phyloP scores from a whole-genome alignment of 306 rosid species.

The Sophora flavescens region DNA sequence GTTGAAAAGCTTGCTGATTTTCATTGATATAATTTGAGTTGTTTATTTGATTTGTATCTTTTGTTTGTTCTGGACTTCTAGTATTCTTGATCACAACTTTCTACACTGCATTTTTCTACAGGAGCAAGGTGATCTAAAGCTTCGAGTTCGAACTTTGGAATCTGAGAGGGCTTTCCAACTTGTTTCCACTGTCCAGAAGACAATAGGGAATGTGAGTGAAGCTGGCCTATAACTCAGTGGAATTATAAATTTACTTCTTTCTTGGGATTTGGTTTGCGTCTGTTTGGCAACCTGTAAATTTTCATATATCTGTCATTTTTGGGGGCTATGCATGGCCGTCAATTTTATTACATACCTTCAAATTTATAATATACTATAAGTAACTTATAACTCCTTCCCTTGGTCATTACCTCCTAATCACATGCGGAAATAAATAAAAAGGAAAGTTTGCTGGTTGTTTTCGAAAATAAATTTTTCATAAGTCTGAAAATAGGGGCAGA shows the following conservation, averaged over 20 bases:
- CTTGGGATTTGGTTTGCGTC: slow-evolving; percentile 33
- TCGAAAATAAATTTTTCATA: no score
- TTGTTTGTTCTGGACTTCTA: slow-evolving; percentile 39
- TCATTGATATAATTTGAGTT: slow-evolving; percentile 36
- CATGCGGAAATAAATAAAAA: no score
- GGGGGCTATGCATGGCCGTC: slow-evolving; percentile 23
- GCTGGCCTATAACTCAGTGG: slow-evolving; percentile 41
- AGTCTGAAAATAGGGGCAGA: no score
- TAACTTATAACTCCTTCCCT: no score
- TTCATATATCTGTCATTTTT: slow-evolving; percentile 34
- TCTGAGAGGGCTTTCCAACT: slow-evolving; percentile 99
- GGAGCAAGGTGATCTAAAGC: slow-evolving; percentile 99
- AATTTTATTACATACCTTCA: slow-evolving; percentile 11
- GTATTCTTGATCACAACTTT: slow-evolving; percentile 31
- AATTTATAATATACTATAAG: neutral
- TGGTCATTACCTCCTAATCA: no score
- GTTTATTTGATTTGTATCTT: slow-evolving; percentile 35
- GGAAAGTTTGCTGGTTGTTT: no score
- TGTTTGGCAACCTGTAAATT: slow-evolving; percentile 28
- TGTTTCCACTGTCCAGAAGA: slow-evolving; percentile 89
- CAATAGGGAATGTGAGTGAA: slow-evolving; percentile 87
- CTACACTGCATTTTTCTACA: slow-evolving; percentile 46
- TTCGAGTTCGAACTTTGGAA: slow-evolving; percentile 94
- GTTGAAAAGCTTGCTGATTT: slow-evolving; percentile 85
- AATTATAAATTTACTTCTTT: slow-evolving; percentile 21